phyloP scores from a whole-genome alignment of 768 basidiomycete genomes.

The Agaricus sinodeliciosus region DNA sequence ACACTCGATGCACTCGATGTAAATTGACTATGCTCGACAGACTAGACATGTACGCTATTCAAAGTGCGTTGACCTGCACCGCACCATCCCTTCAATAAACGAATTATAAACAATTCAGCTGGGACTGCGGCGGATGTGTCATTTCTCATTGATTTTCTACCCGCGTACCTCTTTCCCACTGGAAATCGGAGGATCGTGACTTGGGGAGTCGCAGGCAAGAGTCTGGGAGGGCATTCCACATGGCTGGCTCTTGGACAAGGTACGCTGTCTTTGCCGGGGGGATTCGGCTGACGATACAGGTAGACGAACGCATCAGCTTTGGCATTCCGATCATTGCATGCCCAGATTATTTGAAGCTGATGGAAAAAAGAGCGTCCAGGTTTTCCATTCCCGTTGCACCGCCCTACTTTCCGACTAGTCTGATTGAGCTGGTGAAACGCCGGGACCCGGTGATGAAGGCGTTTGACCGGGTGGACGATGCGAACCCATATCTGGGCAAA shows the following conservation, averaged over 20 bases:
- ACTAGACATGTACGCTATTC: constrained; percentile 42
- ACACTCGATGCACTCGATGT: not conserved
- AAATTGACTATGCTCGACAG: constrained; percentile 17
- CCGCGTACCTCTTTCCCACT: constrained; percentile 64
- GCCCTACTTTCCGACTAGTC: constrained; percentile 51
- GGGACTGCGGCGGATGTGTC: constrained; percentile 75
- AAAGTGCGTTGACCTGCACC: constrained; percentile 20
- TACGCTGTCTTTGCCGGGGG: constrained; percentile 11
- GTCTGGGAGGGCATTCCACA: constrained; percentile 79
- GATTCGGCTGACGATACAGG: not conserved
- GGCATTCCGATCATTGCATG: constrained; percentile 61
- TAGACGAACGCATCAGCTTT: constrained; percentile 39
- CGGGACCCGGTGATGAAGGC: constrained; percentile 40
- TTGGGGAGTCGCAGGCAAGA: constrained; percentile 72
- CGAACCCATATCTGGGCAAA: constrained; percentile 65
- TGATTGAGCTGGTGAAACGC: constrained; percentile 39
- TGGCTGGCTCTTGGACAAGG: constrained; percentile 62
- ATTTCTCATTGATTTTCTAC: constrained; percentile 75
- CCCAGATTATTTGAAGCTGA: constrained; percentile 57
- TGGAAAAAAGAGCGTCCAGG: constrained; percentile 46
- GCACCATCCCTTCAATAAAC: constrained; percentile 3
- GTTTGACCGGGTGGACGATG: constrained; percentile 26
- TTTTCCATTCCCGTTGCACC: constrained; percentile 36
- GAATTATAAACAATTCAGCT: constrained; percentile 17
- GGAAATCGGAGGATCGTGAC: constrained; percentile 53